Evolutionary conservation across 1,284 basidiomycete species (phyloP).

Genomic region (Cronartium quercuum): DNA sequence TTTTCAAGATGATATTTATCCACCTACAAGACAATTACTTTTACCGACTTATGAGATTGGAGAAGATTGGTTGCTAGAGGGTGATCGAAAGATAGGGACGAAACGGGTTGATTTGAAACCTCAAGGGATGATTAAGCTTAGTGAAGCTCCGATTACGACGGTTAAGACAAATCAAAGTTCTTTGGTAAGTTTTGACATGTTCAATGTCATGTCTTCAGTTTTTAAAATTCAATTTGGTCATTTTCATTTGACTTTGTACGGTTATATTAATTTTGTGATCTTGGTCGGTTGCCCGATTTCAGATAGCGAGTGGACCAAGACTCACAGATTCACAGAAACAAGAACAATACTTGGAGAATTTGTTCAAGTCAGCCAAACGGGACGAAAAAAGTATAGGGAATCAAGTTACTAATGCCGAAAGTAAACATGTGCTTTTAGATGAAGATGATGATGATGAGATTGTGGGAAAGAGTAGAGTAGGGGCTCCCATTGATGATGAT

Average conservation of each 20-base stretch:
- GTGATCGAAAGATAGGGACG: constrained; percentile 47
- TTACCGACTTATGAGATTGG: constrained; percentile 41
- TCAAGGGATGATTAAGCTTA: constrained; percentile 49
- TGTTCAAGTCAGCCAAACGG: constrained; percentile 31
- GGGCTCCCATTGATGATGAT: constrained; percentile 27
- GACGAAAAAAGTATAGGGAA: not conserved
- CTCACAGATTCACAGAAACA: constrained; percentile 28
- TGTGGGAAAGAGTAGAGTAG: constrained; percentile 18
- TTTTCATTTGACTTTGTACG: not conserved
- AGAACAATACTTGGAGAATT: constrained; percentile 21
- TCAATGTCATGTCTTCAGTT: not conserved
- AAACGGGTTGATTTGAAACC: constrained; percentile 47
- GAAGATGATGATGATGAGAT: constrained; percentile 19
- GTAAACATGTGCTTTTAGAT: not conserved
- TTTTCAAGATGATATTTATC: constrained; percentile 55
- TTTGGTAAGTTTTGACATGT: not conserved
- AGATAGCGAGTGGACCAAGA: constrained; percentile 22
- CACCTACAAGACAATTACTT: constrained; percentile 48
- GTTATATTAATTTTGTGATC: not conserved
- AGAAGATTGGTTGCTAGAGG: constrained; percentile 17
- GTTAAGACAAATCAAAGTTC: constrained; percentile 10
- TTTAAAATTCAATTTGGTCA: not conserved
- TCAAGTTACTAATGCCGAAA: not conserved
- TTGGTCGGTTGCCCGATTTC: not conserved
- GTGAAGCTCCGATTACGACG: constrained; percentile 39